phyloP scores from a whole-genome alignment of 148 eudicot genomes.

The Vaccinium macrocarpon region DNA sequence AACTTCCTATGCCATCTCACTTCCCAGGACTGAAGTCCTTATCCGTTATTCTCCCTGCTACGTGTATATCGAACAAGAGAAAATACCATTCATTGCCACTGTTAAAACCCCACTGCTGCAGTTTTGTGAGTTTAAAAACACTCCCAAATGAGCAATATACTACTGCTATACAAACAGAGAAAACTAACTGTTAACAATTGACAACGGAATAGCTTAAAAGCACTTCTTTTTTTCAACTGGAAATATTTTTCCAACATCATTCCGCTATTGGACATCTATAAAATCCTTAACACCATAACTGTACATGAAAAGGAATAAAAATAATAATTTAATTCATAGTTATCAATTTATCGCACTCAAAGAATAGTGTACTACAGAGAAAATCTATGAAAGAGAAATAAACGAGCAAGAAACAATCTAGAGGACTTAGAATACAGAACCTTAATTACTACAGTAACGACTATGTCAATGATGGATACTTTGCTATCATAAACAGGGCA shows the following conservation, averaged over 20 bases:
- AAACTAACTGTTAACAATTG: neutral
- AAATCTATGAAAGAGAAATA: neutral
- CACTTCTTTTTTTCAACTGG: too few species aligned
- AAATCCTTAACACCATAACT: neutral
- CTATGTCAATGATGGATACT: too few species aligned
- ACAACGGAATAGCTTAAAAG: neutral
- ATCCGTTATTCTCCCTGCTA: too few species aligned
- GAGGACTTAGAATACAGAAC: neutral
- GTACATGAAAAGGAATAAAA: neutral
- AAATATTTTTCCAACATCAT: too few species aligned
- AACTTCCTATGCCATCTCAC: neutral
- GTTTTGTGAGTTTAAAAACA: neutral
- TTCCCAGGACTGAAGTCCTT: neutral
- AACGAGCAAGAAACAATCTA: neutral
- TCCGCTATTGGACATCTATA: neutral
- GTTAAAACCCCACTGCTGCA: neutral
- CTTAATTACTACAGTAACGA: too few species aligned
- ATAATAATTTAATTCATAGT: too few species aligned
- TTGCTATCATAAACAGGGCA: too few species aligned
- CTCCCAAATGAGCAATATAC: neutral
- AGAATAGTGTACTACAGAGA: neutral
- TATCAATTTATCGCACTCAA: too few species aligned
- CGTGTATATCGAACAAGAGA: neutral
- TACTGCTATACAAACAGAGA: neutral
- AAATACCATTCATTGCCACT: neutral